A percentile compares a stretch with the other conserved stretches of the same genome.
These are phyloP conservation scores for Eucalyptus shirleyi DNA, from an alignment of 345 rosid genomes.

Conservation along the genomic window DNA sequence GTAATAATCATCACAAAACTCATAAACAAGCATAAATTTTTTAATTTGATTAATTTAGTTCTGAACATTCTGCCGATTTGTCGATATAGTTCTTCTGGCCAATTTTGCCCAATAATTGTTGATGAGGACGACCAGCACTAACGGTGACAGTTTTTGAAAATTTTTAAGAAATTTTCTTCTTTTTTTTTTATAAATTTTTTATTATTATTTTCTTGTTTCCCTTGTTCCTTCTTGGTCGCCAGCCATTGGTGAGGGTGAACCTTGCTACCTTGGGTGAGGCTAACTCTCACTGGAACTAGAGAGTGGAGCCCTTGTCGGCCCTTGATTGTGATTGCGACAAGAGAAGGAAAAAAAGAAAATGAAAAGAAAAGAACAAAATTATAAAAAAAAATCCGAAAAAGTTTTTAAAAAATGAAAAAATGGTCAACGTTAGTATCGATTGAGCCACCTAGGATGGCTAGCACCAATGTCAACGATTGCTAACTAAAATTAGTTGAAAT, in stretches of 20 bases:
- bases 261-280: accelerated
- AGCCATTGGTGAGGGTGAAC: background rate
- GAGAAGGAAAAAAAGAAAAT: background rate
- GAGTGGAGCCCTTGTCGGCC: background rate
- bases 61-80: accelerated
- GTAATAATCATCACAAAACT: too few species aligned
- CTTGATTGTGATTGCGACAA: accelerated
- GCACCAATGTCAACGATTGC: accelerated
- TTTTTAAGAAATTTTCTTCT: accelerated
- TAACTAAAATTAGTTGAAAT: background rate
- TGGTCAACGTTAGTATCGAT: accelerated
- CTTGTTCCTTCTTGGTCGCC: background rate
- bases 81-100: accelerated
- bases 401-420: accelerated
- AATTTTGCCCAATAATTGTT: accelerated
- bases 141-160: accelerated
- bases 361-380: accelerated
- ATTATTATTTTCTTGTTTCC: background rate
- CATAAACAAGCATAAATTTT: too few species aligned
- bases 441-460: accelerated
- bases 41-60: too few species aligned
- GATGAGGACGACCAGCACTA: accelerated
- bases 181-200: too few species aligned
- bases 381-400: too few species aligned
- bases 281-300: accelerated